Base-by-base conservation (phyloP, 2,329 filamentous ascomycete genomes). In the Xylariaceae sp. region DNA sequence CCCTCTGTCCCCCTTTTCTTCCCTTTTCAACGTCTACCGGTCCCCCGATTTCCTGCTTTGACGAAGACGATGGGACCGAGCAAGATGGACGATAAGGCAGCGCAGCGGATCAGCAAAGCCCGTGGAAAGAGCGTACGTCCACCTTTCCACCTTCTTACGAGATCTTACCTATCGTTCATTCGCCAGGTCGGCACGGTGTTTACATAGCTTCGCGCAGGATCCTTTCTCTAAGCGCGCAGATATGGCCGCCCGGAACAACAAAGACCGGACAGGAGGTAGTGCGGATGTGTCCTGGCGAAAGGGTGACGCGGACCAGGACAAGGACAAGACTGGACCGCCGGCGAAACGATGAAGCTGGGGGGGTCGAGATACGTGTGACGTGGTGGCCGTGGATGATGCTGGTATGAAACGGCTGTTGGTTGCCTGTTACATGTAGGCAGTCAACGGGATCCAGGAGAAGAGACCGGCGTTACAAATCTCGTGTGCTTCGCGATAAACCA, bases 71-170 rank as follows among this genome's bases (percentile, higher is more conserved):
- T 74, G 70, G 70, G 69, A 3, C 69, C 68, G 45, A 66, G 67
- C 21, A 76, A 74, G 57, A 79, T 79, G 77, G 75, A 78, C 59
- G 70, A 75, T 2, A 71, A 72, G 16, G 73, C 74, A 4, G 76
- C 73, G 2, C 73, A 73, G 46, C 70, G 77, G 49, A 79, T 79
- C 57, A 68, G 70, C 29, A 76, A 71, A 54, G 71, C 77, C 3
- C 70, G 73, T 40, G 77, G 77, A 12, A 71, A 71, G 16, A 74
- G 74, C 59, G 76, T 77, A 60, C 57, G 67, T 18, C 40, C 40
- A 16, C 26, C 23, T 37, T 53, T 23, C 45, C 26, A 19, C n/a
- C 37, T 14, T 37, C 16, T 4, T 20, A 21, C 12, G 42, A 26
- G 20, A 26, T 19, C 7, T 18, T 56, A 52, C 60, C 60, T 43